Conservation (phyloP, 177 flowering plant species). For the Vitis hybrid region DNA sequence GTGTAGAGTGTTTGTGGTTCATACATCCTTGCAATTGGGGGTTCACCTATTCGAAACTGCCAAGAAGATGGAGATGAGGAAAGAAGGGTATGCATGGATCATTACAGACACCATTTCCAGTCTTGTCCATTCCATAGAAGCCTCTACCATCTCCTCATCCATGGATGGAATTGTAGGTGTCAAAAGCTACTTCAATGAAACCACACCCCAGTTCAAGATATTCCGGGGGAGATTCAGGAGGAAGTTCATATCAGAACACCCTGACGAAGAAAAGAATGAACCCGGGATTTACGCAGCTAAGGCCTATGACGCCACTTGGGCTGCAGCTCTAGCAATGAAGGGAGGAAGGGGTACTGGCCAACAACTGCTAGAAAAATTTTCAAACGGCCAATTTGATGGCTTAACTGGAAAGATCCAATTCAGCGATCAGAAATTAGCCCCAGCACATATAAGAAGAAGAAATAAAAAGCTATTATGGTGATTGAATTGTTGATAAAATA, state of each 20-base stretch:
- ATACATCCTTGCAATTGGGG: constrained; percentile 14
- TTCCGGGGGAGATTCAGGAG: constrained; percentile 17
- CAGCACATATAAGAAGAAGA: not conserved
- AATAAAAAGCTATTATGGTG: too few relatives aligned
- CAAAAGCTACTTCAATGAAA: constrained; percentile 9
- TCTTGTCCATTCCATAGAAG: too few relatives aligned
- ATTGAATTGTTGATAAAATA: too few relatives aligned
- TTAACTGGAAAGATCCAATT: not conserved
- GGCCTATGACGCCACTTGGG: constrained; percentile 28
- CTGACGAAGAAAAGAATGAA: constrained; percentile 12
- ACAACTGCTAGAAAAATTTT: too few relatives aligned
- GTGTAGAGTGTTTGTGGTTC: constrained; percentile 31
- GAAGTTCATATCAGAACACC: constrained; percentile 8
- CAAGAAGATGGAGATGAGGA: constrained; percentile 27
- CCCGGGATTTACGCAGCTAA: constrained; percentile 22
- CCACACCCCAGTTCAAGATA: constrained; percentile 16
- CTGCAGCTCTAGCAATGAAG: constrained; percentile 22
- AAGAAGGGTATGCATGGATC: constrained; percentile 33
- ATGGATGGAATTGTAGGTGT: too few relatives aligned
- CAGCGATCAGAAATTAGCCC: not conserved
- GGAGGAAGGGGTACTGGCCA: too few relatives aligned
- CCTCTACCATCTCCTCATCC: too few relatives aligned
- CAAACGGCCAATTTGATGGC: too few relatives aligned
- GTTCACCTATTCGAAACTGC: constrained; percentile 23
- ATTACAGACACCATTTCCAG: constrained; percentile 5